Base-by-base conservation (phyloP, 352 stramenopile species). In the Phytophthora chlamydospora region DNA sequence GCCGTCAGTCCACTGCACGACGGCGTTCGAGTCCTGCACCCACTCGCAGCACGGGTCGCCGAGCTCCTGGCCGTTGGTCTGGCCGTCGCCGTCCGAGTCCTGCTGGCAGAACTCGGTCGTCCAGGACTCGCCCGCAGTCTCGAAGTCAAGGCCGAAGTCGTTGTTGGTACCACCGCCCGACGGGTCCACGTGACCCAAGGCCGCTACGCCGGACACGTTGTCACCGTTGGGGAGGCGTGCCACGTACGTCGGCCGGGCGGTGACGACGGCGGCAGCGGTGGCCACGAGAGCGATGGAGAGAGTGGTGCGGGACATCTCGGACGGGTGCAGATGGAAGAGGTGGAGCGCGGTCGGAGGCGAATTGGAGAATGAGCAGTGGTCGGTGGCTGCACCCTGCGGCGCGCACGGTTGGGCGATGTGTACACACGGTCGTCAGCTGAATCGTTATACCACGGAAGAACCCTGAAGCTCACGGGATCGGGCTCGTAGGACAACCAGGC, bases 11-110 rank as follows among this genome's bases (percentile, higher is more conserved):
- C 68, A 75, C 13, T 41, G 52, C 19, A 68, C 48, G 4, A 66
- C 48, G 32, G 58, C 43, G 44, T 76, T 72, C 21, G 55, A 68
- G 43, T 64, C 39, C 39, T 66, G 43, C n/a, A 68, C 57, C 78
- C 80, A 96, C 17, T 75, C 58, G 60, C 89, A 97, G 71, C 83
- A 85, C 49, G 85, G 85, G 62, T 97, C 89, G 4, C 89, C 86
- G 10, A 95, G 80, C 63, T 96, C 88, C 54, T 94, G 64, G 34
- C 86, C 86, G 70, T 96, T 96, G 39, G 85, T 95, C 32, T 84
- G 72, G 0, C 88, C 88, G 54, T 96, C 88, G 24, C 80, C 76
- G 47, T 96, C 88, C 39, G 71, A 87, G 59, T 96, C 88, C 24
- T 65, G 21, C 52, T 93, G 32, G 55, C 84, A 93, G 31, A 92